Evolutionary conservation across 306 rosid genomes (phyloP).

Genomic region (Phaseolus lunatus): DNA sequence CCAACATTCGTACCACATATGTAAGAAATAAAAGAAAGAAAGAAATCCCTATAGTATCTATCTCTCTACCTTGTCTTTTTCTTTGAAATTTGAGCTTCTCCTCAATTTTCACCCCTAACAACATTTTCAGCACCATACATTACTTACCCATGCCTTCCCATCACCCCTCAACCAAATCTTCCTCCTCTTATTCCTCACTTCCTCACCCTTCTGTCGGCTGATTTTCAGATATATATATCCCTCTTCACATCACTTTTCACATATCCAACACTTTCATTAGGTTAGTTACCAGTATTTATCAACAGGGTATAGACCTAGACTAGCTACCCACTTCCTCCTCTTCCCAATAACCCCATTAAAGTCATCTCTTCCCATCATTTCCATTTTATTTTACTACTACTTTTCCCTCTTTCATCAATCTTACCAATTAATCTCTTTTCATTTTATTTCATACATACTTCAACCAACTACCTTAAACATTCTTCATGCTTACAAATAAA

Average conservation of each 20-base stretch:
- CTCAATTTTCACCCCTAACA: conserved; percentile 19
- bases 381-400: background rate
- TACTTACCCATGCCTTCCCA: conserved; percentile 43
- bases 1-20: conserved; percentile 41
- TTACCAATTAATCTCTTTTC: no score
- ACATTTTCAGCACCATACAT: conserved; percentile 51
- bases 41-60: conserved; percentile 41
- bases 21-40: conserved; percentile 23
- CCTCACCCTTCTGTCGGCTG: conserved; percentile 48
- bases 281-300: conserved; percentile 31
- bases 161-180: conserved; percentile 29
- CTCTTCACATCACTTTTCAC: conserved; percentile 25
- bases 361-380: background rate
- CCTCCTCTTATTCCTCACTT: conserved; percentile 54
- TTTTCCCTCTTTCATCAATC: background rate
- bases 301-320: background rate
- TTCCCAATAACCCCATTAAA: conserved; percentile 33
- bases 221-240: conserved; percentile 41
- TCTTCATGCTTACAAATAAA: no score
- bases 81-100: conserved; percentile 44
- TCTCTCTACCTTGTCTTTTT: conserved; percentile 26
- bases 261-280: conserved; percentile 11
- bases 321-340: conserved; percentile 1
- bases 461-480: no score
- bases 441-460: no score